phyloP scores from a whole-genome alignment of 495 filamentous ascomycete species.

The Mytilinidion resinicola region DNA sequence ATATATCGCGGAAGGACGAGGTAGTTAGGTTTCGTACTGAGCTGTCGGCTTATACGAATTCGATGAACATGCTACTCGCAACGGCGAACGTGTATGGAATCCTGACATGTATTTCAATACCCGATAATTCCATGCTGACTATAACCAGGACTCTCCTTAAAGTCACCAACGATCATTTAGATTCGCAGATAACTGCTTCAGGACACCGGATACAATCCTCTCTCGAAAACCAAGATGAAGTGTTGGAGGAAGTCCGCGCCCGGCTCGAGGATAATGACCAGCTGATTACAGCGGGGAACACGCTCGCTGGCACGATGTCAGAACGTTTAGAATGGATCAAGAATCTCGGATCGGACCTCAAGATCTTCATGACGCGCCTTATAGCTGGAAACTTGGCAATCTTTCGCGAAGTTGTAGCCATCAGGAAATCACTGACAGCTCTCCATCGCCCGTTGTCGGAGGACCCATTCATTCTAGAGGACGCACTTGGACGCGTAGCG shows the following conservation, averaged over 20 bases:
- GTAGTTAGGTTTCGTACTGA: conserved; percentile 31
- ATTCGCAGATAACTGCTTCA: background rate
- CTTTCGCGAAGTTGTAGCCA: conserved; percentile 1
- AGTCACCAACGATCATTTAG: background rate
- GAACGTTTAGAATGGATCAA: background rate
- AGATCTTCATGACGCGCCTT: background rate
- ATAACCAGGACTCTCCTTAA: background rate
- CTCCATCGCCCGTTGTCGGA: background rate
- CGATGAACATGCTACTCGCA: conserved; percentile 35
- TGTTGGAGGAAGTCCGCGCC: background rate
- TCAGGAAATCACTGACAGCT: background rate
- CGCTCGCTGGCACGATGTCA: background rate
- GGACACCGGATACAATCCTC: background rate
- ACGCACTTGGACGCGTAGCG: conserved; percentile 3
- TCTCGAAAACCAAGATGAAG: background rate
- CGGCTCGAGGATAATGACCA: background rate
- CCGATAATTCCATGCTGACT: background rate
- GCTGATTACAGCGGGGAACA: background rate
- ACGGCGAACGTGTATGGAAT: conserved; percentile 12
- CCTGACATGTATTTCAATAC: background rate
- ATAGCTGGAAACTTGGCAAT: background rate
- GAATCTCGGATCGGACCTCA: background rate
- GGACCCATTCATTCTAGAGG: conserved; percentile 4
- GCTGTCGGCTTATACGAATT: conserved; percentile 27
- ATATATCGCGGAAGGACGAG: conserved; percentile 30